Evolutionary conservation across 2,329 filamentous ascomycete genomes (phyloP), one percentile per base, ranked within the genome.

Genomic region (Trichoderma simmonsii): DNA sequence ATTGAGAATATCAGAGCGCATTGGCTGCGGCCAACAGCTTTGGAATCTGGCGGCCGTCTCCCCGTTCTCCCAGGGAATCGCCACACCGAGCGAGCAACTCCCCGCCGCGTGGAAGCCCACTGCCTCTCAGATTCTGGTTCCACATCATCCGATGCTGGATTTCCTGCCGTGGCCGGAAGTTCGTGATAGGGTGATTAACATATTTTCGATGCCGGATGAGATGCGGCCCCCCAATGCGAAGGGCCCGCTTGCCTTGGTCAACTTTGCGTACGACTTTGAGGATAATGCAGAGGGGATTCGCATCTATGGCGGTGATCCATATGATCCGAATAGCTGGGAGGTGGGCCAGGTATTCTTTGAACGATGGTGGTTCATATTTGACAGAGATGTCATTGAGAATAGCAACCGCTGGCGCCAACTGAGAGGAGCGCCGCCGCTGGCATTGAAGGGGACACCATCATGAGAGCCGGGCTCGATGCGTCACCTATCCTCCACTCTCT

Each of bases 341-440:
- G 82, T 90, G 14, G 87, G 88, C 1, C 86, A 89, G 77, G 76
- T 83, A n/a, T 78, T 89, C 26, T 89, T 89, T 77, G 83, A 86
- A 77, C 82, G 84, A 54, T 90, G 88, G 88, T 90, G 87, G 87
- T 57, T 88, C 79, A 78, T 88, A 43, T 86, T 90, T 76, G 88
- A 90, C 75, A 77, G 82, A 9, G 80, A 81, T 12, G 83, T 89
- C 18, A 78, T 90, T n/a, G 83, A 85, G 59, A 83, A 82, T 67
- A 88, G 86, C 75, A 89, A 90, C 77, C 79, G 82, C 65, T 83
- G 84, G 82, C 82, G 87, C 73, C 80, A 75, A 67, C 75, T 83
- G 68, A 82, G 87, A 69, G 88, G 87, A 0, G 82, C 84, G 6
- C 74, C 79, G 6, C 76, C 77, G 28, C 74, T 83, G 68, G 60